A percentile compares a stretch with the other conserved stretches of the same genome.
Conservation (phyloP, 495 filamentous ascomycete species). For the Daldinia bambusicola region DNA sequence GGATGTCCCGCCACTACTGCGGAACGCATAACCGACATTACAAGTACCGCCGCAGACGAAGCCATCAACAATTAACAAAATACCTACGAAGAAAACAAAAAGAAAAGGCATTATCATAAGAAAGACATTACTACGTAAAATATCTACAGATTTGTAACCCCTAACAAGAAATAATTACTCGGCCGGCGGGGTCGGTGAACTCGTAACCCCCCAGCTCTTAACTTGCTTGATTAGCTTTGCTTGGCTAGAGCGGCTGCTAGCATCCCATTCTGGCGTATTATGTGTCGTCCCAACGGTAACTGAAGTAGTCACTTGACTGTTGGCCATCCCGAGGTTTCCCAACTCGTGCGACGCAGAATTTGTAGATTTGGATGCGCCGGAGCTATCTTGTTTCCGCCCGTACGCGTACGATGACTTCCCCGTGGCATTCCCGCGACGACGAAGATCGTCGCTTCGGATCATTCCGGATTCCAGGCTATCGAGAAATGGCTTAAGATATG, state of each 20-base stretch:
- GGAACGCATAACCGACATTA: neutral
- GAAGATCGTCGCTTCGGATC: slow-evolving; percentile 53
- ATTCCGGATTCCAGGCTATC: slow-evolving; percentile 58
- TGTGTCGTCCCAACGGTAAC: slow-evolving; percentile 1
- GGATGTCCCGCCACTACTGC: neutral
- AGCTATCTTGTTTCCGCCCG: neutral
- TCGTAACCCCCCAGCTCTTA: slow-evolving; percentile 12
- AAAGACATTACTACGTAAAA: neutral
- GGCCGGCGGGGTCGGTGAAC: neutral
- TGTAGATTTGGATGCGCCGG: slow-evolving; percentile 8
- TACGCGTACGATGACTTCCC: slow-evolving; percentile 11
- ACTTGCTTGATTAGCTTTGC: slow-evolving; percentile 15
- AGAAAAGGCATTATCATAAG: neutral
- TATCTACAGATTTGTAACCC: slow-evolving; percentile 8
- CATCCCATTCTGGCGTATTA: slow-evolving; percentile 1
- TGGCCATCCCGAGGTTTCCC: neutral
- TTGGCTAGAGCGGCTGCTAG: slow-evolving; percentile 9
- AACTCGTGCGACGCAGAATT: slow-evolving; percentile 6
- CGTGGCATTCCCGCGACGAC: slow-evolving; percentile 34
- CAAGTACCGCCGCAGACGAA: neutral
- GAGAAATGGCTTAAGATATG: slow-evolving; percentile 60
- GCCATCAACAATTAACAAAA: neutral
- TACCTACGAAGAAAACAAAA: neutral
- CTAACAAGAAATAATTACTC: neutral
- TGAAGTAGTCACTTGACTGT: neutral